Evolutionary conservation across 2,329 filamentous ascomycete genomes (phyloP).

Genomic region (Nemania serpens): DNA sequence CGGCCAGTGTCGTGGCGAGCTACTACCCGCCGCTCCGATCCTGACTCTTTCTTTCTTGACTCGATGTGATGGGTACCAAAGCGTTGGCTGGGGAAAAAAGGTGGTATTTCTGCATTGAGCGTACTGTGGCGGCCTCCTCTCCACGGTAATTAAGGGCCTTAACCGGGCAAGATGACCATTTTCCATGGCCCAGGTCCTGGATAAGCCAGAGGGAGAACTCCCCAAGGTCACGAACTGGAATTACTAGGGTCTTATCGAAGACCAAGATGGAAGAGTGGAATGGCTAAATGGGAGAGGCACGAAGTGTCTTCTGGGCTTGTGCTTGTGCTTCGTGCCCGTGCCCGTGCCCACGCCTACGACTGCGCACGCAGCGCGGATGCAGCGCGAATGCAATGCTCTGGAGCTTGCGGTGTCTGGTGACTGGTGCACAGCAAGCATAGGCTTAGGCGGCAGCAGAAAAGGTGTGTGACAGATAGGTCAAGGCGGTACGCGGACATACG

Average conservation of each 20-base stretch:
- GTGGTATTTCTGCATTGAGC: conserved; percentile 16
- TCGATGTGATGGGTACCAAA: conserved; percentile 20
- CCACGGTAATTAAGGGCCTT: conserved; percentile 25
- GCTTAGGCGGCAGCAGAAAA: background rate
- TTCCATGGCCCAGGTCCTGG: conserved; percentile 26
- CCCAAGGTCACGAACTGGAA: conserved; percentile 22
- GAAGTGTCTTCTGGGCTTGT: conserved; percentile 11
- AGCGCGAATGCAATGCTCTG: conserved; percentile 21
- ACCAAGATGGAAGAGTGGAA: conserved; percentile 16
- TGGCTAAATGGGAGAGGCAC: conserved; percentile 26
- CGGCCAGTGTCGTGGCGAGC: conserved; percentile 25
- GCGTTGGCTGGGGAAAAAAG: conserved; percentile 5
- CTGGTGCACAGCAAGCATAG: conserved; percentile 15
- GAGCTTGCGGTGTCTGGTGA: conserved; percentile 10
- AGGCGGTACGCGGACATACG: conserved; percentile 13
- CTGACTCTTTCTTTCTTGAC: conserved; percentile 24
- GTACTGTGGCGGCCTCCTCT: conserved; percentile 21
- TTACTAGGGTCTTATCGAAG: conserved; percentile 17
- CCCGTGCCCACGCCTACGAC: background rate
- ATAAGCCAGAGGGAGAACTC: conserved; percentile 15
- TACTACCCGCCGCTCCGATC: conserved; percentile 22
- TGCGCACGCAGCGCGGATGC: conserved; percentile 14
- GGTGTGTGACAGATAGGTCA: conserved; percentile 20
- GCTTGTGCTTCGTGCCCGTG: conserved; percentile 9
- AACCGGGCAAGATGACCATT: conserved; percentile 26